Evolutionary conservation across 345 rosid genomes (phyloP).

Genomic region (Gossypium arboreum): DNA sequence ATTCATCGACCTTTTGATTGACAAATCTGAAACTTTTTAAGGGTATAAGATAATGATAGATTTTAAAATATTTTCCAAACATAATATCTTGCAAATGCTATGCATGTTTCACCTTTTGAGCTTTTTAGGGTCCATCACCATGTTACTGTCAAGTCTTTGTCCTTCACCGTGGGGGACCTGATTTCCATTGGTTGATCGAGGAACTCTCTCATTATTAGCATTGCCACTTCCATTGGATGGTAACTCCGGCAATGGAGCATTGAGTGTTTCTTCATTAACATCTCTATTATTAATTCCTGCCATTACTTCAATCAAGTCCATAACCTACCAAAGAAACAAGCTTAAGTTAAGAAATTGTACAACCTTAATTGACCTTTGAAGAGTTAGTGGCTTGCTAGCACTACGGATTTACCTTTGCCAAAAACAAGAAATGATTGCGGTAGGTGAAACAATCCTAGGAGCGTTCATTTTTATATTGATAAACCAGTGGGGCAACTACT

Average conservation of each 20-base stretch:
- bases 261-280: not conserved
- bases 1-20: not conserved
- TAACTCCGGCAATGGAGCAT: not conserved
- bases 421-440: not conserved
- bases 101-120: conserved; percentile 12
- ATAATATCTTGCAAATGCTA: not conserved
- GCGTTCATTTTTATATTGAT: not conserved
- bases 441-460: not conserved
- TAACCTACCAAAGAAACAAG: not conserved
- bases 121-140: conserved; percentile 5
- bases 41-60: not conserved
- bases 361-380: not conserved
- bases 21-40: not conserved
- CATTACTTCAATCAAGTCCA: not conserved
- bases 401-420: not conserved
- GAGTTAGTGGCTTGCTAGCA: not conserved
- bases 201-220: not conserved
- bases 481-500: not conserved
- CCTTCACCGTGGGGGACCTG: not conserved
- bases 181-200: not conserved
- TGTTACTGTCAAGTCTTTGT: not conserved
- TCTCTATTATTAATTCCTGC: not conserved
- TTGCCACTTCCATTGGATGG: not conserved
- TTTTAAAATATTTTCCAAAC: not conserved
- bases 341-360: not conserved